Evolutionary conservation across 1,139 yeast species (phyloP).

Genomic region (Neolecta irregularis): DNA sequence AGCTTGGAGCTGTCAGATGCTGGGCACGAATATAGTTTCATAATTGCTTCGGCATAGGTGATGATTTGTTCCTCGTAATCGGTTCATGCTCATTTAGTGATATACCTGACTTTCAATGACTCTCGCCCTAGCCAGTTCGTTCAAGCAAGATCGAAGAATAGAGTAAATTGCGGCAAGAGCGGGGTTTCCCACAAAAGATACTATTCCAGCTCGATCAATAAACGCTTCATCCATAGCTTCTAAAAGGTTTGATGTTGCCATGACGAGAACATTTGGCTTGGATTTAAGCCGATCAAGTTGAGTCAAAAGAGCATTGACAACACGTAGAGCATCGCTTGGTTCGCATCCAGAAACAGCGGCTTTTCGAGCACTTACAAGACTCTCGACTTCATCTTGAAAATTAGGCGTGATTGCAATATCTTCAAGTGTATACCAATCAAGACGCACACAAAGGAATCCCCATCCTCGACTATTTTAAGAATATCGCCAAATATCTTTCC

Average conservation of each 20-base stretch:
- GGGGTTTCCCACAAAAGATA: constrained; percentile 15
- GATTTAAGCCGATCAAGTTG: constrained; percentile 15
- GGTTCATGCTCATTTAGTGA: background rate
- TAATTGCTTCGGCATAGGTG: constrained; percentile 13
- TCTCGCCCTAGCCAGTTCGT: constrained; percentile 12
- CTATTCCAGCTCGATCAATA: constrained; percentile 16
- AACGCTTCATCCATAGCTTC: constrained; percentile 18
- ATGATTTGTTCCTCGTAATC: constrained; percentile 9
- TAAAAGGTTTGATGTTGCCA: constrained; percentile 16
- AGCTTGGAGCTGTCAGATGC: constrained; percentile 11
- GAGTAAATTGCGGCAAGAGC: constrained; percentile 14
- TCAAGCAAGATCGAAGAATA: constrained; percentile 14
- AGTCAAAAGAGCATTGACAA: constrained; percentile 16
- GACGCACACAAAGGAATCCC: constrained; percentile 15
- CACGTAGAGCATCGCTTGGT: constrained; percentile 16
- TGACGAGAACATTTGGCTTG: constrained; percentile 14
- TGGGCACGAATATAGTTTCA: constrained; percentile 12
- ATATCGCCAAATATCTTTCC: constrained; percentile 15
- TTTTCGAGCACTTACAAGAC: constrained; percentile 15
- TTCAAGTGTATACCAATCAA: constrained; percentile 11
- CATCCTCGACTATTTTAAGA: constrained; percentile 12
- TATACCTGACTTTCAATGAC: background rate
- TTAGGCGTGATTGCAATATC: background rate
- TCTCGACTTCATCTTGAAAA: constrained; percentile 16
- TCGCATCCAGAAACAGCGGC: constrained; percentile 13